A percentile compares a stretch with the other conserved stretches of the same genome.
phyloP scores from a whole-genome alignment of 176 grass and related monocot species.

The Typha latifolia region DNA sequence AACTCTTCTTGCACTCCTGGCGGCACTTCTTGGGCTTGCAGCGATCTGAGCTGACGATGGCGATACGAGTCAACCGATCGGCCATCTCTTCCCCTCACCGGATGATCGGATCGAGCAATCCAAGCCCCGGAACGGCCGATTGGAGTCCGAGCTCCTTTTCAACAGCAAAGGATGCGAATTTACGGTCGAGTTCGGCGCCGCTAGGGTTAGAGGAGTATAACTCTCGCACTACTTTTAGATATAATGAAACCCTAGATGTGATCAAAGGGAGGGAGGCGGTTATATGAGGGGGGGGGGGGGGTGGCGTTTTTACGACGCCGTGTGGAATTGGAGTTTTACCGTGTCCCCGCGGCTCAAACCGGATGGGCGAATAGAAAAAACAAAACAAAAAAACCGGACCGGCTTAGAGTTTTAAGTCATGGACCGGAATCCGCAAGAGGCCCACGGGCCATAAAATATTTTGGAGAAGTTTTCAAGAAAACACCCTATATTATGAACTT shows the following conservation, averaged over 20 bases:
- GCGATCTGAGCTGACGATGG: conserved; percentile 62
- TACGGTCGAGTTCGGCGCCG: not conserved
- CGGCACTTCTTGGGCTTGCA: conserved; percentile 82
- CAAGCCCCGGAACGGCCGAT: not conserved
- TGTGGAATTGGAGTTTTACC: not conserved
- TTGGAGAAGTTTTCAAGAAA: no score
- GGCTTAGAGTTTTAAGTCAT: no score
- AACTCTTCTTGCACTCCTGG: conserved; percentile 71
- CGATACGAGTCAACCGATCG: conserved; percentile 56
- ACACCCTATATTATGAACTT: no score
- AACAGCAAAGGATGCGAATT: not conserved
- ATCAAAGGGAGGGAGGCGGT: not conserved
- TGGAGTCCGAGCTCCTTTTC: not conserved
- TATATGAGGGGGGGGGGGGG: not conserved
- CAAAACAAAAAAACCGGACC: no score
- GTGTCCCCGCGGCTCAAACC: not conserved
- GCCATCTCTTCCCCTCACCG: conserved; percentile 25
- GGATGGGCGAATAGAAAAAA: no score
- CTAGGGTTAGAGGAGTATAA: not conserved
- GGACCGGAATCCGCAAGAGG: no score
- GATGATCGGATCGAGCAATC: not conserved
- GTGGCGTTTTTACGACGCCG: not conserved
- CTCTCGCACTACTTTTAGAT: not conserved
- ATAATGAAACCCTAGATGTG: not conserved
- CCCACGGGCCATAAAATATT: no score